Evolutionary conservation across 306 rosid genomes (phyloP), one percentile per base, ranked within the genome.

Genomic region (Begonia peltatifolia): DNA sequence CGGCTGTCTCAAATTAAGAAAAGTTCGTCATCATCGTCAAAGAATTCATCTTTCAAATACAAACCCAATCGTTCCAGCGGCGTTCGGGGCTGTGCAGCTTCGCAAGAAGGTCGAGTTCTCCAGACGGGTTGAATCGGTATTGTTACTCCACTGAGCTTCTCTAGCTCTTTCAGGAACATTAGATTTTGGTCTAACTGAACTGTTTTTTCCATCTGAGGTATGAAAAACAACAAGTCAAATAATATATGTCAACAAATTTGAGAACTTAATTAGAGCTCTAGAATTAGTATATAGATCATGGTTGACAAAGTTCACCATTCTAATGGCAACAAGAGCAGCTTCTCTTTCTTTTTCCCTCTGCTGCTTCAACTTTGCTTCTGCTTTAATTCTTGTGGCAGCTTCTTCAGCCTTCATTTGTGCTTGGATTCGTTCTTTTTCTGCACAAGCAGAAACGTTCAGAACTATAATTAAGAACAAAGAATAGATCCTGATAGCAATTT

Each of bases 21-120:
- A 20, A 1, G 87, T 42, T 84, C 95, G 15, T 74, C 85, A 11
- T 76, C 84, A 1, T 73, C 78, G 12, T 59, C 80, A 3, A 55
- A 25, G 41, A 54, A 68, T 13, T 83, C 96, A n/a, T 74, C 79
- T 68, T 86, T 90, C 22, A 83, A 65, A 50, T 78, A 86, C 55
- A 90, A 63, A 47, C 99, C 99, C 6, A 90, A 76, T 64, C 68
- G 77, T 84, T 83, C 86, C 71, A 90, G 63, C 3, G 84, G 89
- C 41, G 62, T 64, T 52, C 65, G 74, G n/a, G 67, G 42, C 52
- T 59, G 66, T 10, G 55, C 43, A 13, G 12, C 46, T 42, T 42
- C 2, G 11, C 46, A 9, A 2, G 46, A 9, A 1, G 73, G 46
- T 23, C 71, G 61, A 47, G 58, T 53, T 17, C 59, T 35, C 0